phyloP scores from a whole-genome alignment of 1,284 basidiomycete species.

The Rhodotorula sp. region DNA sequence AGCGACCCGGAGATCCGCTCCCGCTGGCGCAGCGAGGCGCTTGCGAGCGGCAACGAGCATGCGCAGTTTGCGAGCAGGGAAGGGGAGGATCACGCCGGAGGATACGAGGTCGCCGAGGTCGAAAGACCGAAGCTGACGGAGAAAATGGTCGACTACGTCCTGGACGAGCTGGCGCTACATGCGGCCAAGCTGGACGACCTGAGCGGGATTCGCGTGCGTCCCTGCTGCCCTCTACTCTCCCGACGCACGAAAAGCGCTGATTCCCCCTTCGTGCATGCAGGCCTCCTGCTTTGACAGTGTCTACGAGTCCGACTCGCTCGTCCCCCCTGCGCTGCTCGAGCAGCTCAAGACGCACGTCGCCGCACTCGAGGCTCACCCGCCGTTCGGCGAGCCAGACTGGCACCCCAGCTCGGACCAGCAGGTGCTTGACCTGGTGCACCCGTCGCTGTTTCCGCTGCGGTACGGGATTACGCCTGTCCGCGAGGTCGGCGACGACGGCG shows the following conservation, averaged over 20 bases:
- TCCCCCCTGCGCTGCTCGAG: slow-evolving; percentile 1
- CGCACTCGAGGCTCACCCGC: slow-evolving; percentile 52
- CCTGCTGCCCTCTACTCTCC: no score
- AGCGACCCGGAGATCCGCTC: slow-evolving; percentile 15
- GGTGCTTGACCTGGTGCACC: slow-evolving; percentile 58
- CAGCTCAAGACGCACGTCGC: slow-evolving; percentile 36
- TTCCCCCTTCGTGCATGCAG: not conserved
- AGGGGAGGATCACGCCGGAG: not conserved
- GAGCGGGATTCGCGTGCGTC: slow-evolving; percentile 11
- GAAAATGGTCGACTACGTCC: slow-evolving; percentile 32
- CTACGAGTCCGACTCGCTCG: slow-evolving; percentile 30
- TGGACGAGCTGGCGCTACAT: slow-evolving; percentile 32
- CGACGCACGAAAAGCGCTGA: not conserved
- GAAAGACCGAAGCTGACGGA: slow-evolving; percentile 1
- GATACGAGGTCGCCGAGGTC: not conserved
- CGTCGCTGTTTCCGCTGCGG: slow-evolving; percentile 55
- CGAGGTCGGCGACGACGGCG: not conserved
- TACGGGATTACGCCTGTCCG: slow-evolving; percentile 54
- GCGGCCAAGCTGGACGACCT: not conserved
- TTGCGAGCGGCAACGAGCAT: not conserved
- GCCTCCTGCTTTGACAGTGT: slow-evolving; percentile 14
- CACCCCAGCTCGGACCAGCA: slow-evolving; percentile 56
- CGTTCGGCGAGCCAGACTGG: slow-evolving; percentile 56
- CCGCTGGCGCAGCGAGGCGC: slow-evolving; percentile 32
- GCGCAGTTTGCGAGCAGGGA: not conserved